Evolutionary conservation across 1,139 yeast genomes (phyloP).

Genomic region (Lodderomyces margitis): DNA sequence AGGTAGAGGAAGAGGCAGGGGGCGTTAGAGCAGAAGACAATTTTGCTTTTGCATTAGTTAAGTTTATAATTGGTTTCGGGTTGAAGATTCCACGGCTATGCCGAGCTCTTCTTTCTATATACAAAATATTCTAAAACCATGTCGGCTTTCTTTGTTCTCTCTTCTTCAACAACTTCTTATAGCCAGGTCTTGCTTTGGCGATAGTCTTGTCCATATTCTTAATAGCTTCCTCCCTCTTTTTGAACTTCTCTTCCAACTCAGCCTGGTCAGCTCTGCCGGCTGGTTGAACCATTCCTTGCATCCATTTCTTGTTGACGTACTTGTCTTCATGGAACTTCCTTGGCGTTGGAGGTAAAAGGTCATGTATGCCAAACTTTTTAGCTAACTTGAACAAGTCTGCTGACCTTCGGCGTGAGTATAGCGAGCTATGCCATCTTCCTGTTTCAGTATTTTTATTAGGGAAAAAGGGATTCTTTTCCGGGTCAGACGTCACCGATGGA

Average conservation of each 20-base stretch:
- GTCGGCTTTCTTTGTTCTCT: constrained; percentile 44
- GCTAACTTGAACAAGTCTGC: constrained; percentile 86
- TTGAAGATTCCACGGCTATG: neutral
- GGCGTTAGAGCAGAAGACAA: constrained; percentile 2
- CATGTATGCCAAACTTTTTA: constrained; percentile 72
- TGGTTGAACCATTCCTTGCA: constrained; percentile 76
- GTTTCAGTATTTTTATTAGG: constrained; percentile 85
- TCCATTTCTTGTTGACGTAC: constrained; percentile 64
- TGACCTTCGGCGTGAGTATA: constrained; percentile 79
- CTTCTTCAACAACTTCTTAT: constrained; percentile 55
- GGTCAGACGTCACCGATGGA: constrained; percentile 66
- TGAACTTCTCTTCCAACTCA: constrained; percentile 58
- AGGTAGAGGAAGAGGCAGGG: constrained; percentile 14
- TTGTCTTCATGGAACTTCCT: constrained; percentile 81
- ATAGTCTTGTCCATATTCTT: constrained; percentile 72
- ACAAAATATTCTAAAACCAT: constrained; percentile 13
- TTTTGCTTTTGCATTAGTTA: neutral
- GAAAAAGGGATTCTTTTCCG: constrained; percentile 81
- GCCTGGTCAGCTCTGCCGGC: constrained; percentile 84
- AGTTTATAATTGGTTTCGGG: neutral
- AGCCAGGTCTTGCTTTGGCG: constrained; percentile 60
- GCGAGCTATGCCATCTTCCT: constrained; percentile 72
- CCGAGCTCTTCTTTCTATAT: neutral
- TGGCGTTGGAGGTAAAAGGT: constrained; percentile 72
- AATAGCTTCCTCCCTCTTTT: constrained; percentile 64